phyloP scores from a whole-genome alignment of 768 basidiomycete species.

The Agaricus sinodeliciosus region DNA sequence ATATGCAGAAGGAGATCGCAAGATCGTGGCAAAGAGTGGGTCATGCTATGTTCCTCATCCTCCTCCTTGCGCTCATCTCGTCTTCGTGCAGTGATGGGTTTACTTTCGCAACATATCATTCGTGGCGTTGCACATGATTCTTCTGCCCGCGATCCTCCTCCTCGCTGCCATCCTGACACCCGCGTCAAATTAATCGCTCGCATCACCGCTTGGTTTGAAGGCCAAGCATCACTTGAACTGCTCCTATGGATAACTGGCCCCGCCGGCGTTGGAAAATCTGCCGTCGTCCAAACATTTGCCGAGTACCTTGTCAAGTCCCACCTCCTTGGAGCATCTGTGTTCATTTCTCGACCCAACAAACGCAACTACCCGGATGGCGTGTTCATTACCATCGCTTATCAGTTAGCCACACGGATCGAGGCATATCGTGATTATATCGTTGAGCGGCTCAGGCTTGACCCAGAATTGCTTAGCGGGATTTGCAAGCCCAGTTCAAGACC shows the following conservation, averaged over 20 bases:
- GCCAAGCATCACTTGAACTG: background rate
- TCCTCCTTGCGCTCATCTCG: too few relatives aligned
- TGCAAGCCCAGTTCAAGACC: background rate
- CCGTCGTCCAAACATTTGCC: conserved; percentile 1
- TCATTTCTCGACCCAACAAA: conserved; percentile 1
- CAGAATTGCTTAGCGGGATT: background rate
- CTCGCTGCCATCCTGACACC: background rate
- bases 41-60: too few relatives aligned
- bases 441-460: background rate
- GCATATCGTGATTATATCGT: background rate
- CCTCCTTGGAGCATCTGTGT: background rate
- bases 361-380: background rate
- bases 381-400: conserved; percentile 1
- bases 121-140: background rate
- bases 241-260: conserved; percentile 7
- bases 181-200: background rate
- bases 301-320: background rate
- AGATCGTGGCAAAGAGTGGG: too few relatives aligned
- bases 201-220: background rate
- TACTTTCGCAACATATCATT: background rate
- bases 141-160: background rate
- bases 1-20: too few relatives aligned
- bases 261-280: conserved; percentile 8
- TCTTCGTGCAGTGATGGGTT: background rate
- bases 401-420: background rate